These are phyloP conservation scores for Xylaria multiplex DNA, from an alignment of 2,329 filamentous ascomycete genomes.

Conservation along the genomic window DNA sequence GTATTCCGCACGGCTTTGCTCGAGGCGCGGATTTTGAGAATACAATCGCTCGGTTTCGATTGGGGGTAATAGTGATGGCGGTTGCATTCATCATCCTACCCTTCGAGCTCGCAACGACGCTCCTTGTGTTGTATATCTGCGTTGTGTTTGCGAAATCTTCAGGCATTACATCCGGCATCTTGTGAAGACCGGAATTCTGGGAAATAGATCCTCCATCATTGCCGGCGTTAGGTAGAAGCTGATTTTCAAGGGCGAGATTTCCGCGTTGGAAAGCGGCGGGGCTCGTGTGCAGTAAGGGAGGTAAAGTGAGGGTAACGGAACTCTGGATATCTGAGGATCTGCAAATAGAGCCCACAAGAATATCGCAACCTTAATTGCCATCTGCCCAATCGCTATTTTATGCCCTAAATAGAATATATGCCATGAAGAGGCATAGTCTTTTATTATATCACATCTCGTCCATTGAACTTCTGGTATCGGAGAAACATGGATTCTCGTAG, in stretches of 20 bases:
- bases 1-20: slow-evolving; percentile 32
- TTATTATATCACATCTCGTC: neutral
- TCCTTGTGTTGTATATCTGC: slow-evolving; percentile 49
- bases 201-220: slow-evolving; percentile 47
- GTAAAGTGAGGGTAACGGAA: slow-evolving; percentile 12
- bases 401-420: too few species aligned
- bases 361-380: slow-evolving; percentile 12
- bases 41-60: slow-evolving; percentile 45
- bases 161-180: slow-evolving; percentile 43
- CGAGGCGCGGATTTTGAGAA: slow-evolving; percentile 38
- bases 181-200: slow-evolving; percentile 43
- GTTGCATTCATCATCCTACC: slow-evolving; percentile 48
- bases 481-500: too few species aligned
- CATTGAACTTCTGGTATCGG: neutral
- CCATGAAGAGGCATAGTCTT: neutral
- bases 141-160: slow-evolving; percentile 45
- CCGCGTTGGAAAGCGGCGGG: slow-evolving; percentile 25
- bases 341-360: slow-evolving; percentile 33
- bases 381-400: neutral
- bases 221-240: slow-evolving; percentile 44
- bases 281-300: slow-evolving; percentile 22
- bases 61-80: slow-evolving; percentile 44
- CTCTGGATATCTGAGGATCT: slow-evolving; percentile 25
- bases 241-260: slow-evolving; percentile 32
- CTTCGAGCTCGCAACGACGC: slow-evolving; percentile 44